These are phyloP conservation scores for Fusarium subglutinans DNA, from an alignment of 2,329 filamentous ascomycete genomes.

Conservation along the genomic window DNA sequence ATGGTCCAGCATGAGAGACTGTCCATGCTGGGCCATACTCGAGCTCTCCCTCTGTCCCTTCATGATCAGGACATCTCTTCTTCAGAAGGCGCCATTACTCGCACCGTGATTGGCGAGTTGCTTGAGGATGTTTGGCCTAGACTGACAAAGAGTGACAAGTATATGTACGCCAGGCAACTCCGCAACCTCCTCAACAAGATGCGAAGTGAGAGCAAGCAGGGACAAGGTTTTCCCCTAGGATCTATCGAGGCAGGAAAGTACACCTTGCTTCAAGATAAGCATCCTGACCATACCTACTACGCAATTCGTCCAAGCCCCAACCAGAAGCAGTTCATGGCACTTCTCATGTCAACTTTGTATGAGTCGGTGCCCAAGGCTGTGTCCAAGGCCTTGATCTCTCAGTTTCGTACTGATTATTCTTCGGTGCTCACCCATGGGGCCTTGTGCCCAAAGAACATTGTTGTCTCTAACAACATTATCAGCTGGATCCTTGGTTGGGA, in stretches of 20 bases:
- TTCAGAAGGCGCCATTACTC: conserved; percentile 9
- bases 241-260: conserved; percentile 38
- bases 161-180: conserved; percentile 39
- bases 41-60: conserved; percentile 20
- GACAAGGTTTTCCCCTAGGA: neutral
- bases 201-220: conserved; percentile 7
- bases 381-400: conserved; percentile 28
- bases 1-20: conserved; percentile 30
- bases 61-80: conserved; percentile 1
- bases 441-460: conserved; percentile 44
- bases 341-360: conserved; percentile 41
- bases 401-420: conserved; percentile 25
- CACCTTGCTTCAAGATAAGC: conserved; percentile 43
- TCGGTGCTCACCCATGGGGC: conserved; percentile 40
- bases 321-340: conserved; percentile 36
- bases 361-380: conserved; percentile 39
- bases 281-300: conserved; percentile 43
- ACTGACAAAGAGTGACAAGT: conserved; percentile 37
- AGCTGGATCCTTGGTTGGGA: conserved; percentile 45
- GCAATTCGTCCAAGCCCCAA: conserved; percentile 33
- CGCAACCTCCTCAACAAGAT: conserved; percentile 41
- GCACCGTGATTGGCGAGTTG: conserved; percentile 35
- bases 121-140: conserved; percentile 44
- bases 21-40: conserved; percentile 13
- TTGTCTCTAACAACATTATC: conserved; percentile 40